Evolutionary conservation across 306 rosid species (phyloP).

Genomic region (Arachis stenosperma): DNA sequence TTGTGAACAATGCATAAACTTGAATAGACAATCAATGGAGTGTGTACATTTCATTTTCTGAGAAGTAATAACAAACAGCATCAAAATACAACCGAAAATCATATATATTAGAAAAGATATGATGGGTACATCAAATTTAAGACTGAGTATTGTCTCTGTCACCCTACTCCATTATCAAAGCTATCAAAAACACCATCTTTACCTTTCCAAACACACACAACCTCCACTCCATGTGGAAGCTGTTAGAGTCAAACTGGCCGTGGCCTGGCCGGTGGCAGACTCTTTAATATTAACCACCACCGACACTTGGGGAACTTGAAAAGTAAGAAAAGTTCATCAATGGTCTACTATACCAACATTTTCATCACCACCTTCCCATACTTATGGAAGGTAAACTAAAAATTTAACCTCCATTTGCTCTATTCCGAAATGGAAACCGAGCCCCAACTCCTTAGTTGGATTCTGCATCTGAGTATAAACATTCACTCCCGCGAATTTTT

Average conservation of each 20-base stretch:
- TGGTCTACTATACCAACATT: slow-evolving; percentile 55
- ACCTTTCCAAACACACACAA: slow-evolving; percentile 44
- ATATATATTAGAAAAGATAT: slow-evolving; percentile 34
- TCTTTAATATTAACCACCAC: slow-evolving; percentile 62
- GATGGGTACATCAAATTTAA: slow-evolving; percentile 47
- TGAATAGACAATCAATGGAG: not conserved
- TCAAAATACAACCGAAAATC: slow-evolving; percentile 48
- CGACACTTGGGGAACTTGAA: slow-evolving; percentile 45
- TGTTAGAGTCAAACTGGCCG: slow-evolving; percentile 54
- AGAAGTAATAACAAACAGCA: slow-evolving; percentile 43
- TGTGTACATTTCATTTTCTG: slow-evolving; percentile 23
- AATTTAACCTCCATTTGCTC: slow-evolving; percentile 91
- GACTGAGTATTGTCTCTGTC: slow-evolving; percentile 38
- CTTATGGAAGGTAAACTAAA: slow-evolving; percentile 77
- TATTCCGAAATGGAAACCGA: slow-evolving; percentile 77
- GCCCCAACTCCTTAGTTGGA: slow-evolving; percentile 93
- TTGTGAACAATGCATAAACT: not conserved
- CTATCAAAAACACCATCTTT: slow-evolving; percentile 44
- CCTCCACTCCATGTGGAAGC: slow-evolving; percentile 48
- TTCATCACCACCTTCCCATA: slow-evolving; percentile 60
- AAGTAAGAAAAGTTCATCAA: slow-evolving; percentile 50
- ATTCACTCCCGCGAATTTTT: slow-evolving; percentile 82
- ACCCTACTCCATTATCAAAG: slow-evolving; percentile 42
- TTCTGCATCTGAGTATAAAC: slow-evolving; percentile 89
- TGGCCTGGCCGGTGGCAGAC: slow-evolving; percentile 45